Evolutionary conservation across 2,329 filamentous ascomycete species (phyloP).

Genomic region (Aureobasidium lini): DNA sequence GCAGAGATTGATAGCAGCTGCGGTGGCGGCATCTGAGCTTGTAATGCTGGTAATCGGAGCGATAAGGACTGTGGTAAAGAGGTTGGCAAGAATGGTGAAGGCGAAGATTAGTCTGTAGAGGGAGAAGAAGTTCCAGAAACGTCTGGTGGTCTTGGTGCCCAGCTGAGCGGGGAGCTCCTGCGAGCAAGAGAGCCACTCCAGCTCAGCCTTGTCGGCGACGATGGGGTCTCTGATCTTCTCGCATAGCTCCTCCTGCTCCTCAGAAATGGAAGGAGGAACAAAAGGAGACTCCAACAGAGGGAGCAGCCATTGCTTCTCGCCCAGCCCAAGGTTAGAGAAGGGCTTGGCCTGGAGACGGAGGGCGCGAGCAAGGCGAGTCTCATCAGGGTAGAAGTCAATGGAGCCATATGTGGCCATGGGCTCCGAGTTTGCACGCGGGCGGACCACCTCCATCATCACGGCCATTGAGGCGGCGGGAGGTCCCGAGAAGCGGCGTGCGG

Average conservation of each 20-base stretch:
- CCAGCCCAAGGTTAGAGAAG: background rate
- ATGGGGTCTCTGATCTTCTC: slow-evolving; percentile 12
- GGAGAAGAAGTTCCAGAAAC: slow-evolving; percentile 24
- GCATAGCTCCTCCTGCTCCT: background rate
- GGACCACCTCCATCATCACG: background rate
- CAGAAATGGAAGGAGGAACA: background rate
- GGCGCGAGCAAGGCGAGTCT: background rate
- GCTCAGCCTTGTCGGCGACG: slow-evolving; percentile 20
- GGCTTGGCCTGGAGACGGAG: background rate
- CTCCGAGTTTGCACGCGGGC: slow-evolving; percentile 7
- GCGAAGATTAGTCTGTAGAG: slow-evolving; percentile 27
- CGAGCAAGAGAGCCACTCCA: slow-evolving; percentile 19
- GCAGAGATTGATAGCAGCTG: slow-evolving; percentile 28
- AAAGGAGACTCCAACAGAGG: background rate
- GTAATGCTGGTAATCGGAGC: slow-evolving; percentile 12
- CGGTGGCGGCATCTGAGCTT: slow-evolving; percentile 26
- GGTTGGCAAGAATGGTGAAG: slow-evolving; percentile 23
- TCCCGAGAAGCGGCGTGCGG: slow-evolving; percentile 1
- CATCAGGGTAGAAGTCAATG: background rate
- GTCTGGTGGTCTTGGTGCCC: background rate
- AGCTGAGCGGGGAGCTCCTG: slow-evolving; percentile 17
- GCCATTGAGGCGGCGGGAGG: background rate
- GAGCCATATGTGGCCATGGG: background rate
- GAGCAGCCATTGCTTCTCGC: background rate
- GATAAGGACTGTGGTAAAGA: slow-evolving; percentile 14